phyloP scores from a whole-genome alignment of 306 rosid genomes.

The Alnus rubra region DNA sequence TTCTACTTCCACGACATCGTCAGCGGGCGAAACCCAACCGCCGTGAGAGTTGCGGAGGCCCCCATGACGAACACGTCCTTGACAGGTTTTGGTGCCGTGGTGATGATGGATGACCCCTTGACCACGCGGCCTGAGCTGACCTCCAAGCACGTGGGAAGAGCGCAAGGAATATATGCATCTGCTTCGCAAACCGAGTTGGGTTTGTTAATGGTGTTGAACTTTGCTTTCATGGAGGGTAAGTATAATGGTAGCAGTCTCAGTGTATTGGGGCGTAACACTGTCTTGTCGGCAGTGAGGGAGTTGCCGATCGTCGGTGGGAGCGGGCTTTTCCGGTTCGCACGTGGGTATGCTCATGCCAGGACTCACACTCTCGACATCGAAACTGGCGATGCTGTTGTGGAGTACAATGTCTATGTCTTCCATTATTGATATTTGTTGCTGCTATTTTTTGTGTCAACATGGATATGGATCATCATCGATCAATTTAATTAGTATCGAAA shows the following conservation, averaged over 20 bases:
- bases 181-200: slow-evolving; percentile 54
- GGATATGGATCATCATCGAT: too few relatives aligned
- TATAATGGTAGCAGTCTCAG: slow-evolving; percentile 60
- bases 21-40: slow-evolving; percentile 47
- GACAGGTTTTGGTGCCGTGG: slow-evolving; percentile 45
- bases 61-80: slow-evolving; percentile 24
- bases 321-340: slow-evolving; percentile 68
- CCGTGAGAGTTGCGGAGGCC: slow-evolving; percentile 44
- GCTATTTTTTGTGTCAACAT: too few relatives aligned
- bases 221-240: slow-evolving; percentile 56
- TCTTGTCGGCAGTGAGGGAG: slow-evolving; percentile 45
- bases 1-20: slow-evolving; percentile 58
- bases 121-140: slow-evolving; percentile 41
- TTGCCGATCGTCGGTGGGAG: slow-evolving; percentile 76
- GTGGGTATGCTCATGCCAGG: slow-evolving; percentile 59
- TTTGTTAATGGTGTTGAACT: slow-evolving; percentile 54
- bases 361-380: slow-evolving; percentile 13
- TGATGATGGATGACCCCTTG: slow-evolving; percentile 59
- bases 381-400: slow-evolving; percentile 53
- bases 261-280: slow-evolving; percentile 56
- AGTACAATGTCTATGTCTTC: slow-evolving; percentile 56
- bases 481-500: too few relatives aligned
- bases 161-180: slow-evolving; percentile 63
- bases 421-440: slow-evolving; percentile 37
- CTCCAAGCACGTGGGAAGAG: slow-evolving; percentile 53